A percentile compares a stretch with the other conserved stretches of the same genome.
Conservation (phyloP, 495 filamentous ascomycete species). For the Pyronema domesticum region DNA sequence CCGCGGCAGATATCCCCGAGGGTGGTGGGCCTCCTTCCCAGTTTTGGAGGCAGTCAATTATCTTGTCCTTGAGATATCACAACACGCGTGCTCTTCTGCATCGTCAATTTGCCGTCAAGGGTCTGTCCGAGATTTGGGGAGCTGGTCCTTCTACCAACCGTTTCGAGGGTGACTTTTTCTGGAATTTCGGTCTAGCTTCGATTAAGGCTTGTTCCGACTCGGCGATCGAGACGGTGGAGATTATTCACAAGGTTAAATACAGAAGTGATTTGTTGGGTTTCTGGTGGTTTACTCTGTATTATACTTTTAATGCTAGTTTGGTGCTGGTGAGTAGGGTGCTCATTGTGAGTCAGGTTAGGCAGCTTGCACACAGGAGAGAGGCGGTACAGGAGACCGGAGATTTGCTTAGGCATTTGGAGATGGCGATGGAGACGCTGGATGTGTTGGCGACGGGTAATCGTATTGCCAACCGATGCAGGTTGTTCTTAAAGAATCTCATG, state of each 20-base stretch:
- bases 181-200: conserved; percentile 28
- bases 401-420: conserved; percentile 21
- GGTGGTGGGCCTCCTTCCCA: conserved; percentile 21
- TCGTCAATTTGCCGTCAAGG: conserved; percentile 27
- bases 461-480: conserved; percentile 28
- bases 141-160: conserved; percentile 17
- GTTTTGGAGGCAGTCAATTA: conserved; percentile 25
- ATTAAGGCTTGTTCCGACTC: conserved; percentile 27
- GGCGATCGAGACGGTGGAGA: conserved; percentile 27
- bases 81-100: conserved; percentile 28
- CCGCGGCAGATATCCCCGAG: conserved; percentile 17
- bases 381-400: conserved; percentile 13
- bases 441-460: conserved; percentile 28
- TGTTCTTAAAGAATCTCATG: conserved; percentile 27
- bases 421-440: conserved; percentile 27
- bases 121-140: conserved; percentile 21
- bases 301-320: conserved; percentile 30
- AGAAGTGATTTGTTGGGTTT: conserved; percentile 26
- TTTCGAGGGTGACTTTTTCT: conserved; percentile 25
- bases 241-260: conserved; percentile 25
- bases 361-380: conserved; percentile 17
- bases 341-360: conserved; percentile 19
- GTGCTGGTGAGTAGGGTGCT: conserved; percentile 24
- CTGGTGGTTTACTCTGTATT: conserved; percentile 31
- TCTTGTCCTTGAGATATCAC: conserved; percentile 27